These are phyloP conservation scores for Coemansia sp. DNA, from an alignment of 192 early-diverging fungal genomes.

Conservation along the genomic window DNA sequence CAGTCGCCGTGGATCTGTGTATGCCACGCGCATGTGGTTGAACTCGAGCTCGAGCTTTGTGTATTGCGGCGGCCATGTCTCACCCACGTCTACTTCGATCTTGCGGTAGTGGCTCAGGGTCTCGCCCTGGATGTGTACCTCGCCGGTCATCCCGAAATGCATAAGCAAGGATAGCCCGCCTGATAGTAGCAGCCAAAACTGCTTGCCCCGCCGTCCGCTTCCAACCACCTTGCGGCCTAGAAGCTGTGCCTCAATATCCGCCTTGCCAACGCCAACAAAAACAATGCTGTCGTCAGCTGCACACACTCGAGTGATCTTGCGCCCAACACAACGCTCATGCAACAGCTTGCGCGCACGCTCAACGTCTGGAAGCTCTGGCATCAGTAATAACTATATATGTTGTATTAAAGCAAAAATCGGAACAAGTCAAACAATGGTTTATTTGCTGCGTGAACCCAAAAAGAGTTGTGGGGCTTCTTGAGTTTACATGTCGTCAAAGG, in stretches of 20 bases:
- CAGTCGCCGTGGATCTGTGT: constrained; percentile 70
- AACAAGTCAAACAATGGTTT: no score
- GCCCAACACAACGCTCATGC: constrained; percentile 55
- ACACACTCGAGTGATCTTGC: constrained; percentile 52
- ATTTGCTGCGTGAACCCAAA: not conserved
- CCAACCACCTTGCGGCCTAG: constrained; percentile 56
- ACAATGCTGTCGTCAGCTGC: constrained; percentile 57
- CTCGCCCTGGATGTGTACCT: constrained; percentile 28
- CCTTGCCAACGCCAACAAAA: constrained; percentile 19
- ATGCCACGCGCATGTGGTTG: constrained; percentile 41
- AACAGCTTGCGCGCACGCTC: constrained; percentile 64
- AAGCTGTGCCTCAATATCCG: constrained; percentile 42
- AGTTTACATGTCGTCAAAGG: constrained; percentile 8
- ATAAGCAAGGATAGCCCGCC: constrained; percentile 43
- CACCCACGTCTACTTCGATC: constrained; percentile 19
- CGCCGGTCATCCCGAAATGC: constrained; percentile 80
- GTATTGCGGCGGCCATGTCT: constrained; percentile 56
- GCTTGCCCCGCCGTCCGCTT: constrained; percentile 74
- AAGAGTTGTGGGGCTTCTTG: not conserved
- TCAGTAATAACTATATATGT: constrained; percentile 16
- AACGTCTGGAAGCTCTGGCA: constrained; percentile 76
- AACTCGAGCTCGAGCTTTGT: constrained; percentile 62
- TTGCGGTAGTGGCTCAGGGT: constrained; percentile 26
- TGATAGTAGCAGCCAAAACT: constrained; percentile 58
- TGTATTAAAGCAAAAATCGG: not conserved